These are phyloP conservation scores for Corymbia maculata DNA, from an alignment of 345 rosid species.

Conservation along the genomic window DNA sequence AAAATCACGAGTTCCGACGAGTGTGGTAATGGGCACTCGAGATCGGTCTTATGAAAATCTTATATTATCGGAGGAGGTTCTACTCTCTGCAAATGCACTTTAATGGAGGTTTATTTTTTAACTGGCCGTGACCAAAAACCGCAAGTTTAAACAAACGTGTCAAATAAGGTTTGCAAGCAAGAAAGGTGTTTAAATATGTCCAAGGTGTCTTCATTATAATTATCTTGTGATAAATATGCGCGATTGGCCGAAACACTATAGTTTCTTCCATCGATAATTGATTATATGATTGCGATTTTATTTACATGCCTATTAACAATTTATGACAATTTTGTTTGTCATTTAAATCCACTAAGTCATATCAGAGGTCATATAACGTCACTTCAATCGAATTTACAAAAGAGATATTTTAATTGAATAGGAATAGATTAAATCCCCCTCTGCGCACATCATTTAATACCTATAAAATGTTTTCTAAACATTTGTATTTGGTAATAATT, in stretches of 20 bases:
- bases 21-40: background rate
- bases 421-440: background rate
- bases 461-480: background rate
- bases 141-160: fast-evolving
- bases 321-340: background rate
- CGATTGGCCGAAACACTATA: background rate
- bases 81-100: background rate
- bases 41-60: background rate
- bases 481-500: background rate
- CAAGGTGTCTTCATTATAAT: background rate
- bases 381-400: fast-evolving
- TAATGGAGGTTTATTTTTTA: background rate
- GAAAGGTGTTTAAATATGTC: background rate
- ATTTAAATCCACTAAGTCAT: background rate
- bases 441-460: background rate
- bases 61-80: background rate
- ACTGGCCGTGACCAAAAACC: fast-evolving
- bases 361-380: background rate
- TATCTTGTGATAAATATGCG: background rate
- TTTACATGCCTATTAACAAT: background rate
- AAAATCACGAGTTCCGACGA: fast-evolving
- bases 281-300: background rate
- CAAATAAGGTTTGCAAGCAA: fast-evolving
- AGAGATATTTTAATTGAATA: background rate
- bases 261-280: background rate